Percentiles rank a stretch among this genome's conserved stretches.
These are phyloP conservation scores for Gossypium trilobum DNA, from an alignment of 441 rosid species.

Conservation along the genomic window DNA sequence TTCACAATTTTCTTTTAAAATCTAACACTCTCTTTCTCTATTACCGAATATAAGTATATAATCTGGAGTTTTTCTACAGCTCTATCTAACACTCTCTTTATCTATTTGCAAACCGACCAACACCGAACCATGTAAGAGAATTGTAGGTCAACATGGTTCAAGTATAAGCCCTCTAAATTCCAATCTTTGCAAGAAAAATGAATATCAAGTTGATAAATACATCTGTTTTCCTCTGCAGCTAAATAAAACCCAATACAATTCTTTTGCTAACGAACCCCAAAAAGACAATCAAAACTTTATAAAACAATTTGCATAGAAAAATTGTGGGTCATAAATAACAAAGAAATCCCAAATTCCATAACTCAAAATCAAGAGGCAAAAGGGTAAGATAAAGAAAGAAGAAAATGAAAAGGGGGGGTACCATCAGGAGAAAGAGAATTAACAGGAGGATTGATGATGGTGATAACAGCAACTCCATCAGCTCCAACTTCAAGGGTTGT, in stretches of 20 bases:
- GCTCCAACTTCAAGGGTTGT: constrained; percentile 73
- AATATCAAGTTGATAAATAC: not conserved
- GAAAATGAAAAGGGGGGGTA: constrained; percentile 17
- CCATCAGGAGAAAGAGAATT: constrained; percentile 86
- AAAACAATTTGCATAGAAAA: not conserved
- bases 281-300: not conserved
- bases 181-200: not conserved
- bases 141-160: not conserved
- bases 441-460: constrained; percentile 87
- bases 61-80: not conserved
- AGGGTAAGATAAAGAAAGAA: not conserved
- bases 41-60: too few species aligned
- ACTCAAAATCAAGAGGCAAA: not conserved
- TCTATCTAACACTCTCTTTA: too few species aligned
- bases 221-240: not conserved
- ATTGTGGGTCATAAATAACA: not conserved
- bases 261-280: not conserved
- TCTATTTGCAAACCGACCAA: not conserved
- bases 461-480: constrained; percentile 82
- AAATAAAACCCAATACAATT: not conserved
- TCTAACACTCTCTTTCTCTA: not conserved
- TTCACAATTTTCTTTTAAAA: not conserved
- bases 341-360: not conserved
- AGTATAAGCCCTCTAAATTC: not conserved
- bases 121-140: not conserved